Percentiles rank a stretch among this genome's conserved stretches.
These are phyloP conservation scores for Boletus tylopilopsis DNA, from an alignment of 768 basidiomycete genomes.

Conservation along the genomic window DNA sequence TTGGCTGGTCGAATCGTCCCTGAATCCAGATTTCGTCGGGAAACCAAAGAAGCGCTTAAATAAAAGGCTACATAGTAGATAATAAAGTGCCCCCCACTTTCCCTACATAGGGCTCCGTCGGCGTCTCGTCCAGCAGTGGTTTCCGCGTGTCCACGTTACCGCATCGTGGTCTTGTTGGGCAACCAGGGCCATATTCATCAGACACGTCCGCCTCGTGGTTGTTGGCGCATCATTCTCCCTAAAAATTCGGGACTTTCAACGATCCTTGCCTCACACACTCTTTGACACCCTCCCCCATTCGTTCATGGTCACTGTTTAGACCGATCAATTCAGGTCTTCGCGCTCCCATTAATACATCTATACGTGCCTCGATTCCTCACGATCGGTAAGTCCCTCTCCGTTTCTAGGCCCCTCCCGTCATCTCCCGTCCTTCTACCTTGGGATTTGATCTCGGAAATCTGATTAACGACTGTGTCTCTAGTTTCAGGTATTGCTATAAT, in stretches of 20 bases:
- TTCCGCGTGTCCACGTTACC: constrained; percentile 3
- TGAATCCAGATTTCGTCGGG: constrained; percentile 10
- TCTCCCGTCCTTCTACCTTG: constrained; percentile 5
- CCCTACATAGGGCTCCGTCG: background rate
- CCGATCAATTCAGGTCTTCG: background rate
- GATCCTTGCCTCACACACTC: constrained; percentile 2
- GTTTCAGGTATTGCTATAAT: constrained; percentile 14
- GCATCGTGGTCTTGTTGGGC: constrained; percentile 6
- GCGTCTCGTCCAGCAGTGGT: background rate
- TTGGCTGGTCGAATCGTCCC: constrained; percentile 10
- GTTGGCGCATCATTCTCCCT: constrained; percentile 7
- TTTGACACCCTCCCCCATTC: constrained; percentile 3
- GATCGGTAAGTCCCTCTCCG: constrained; percentile 21
- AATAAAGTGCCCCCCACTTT: constrained; percentile 2
- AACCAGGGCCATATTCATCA: constrained; percentile 4
- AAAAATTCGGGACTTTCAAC: constrained; percentile 12
- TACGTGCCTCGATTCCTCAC: constrained; percentile 17
- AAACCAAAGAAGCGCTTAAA: too few species aligned
- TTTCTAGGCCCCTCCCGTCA: constrained; percentile 2
- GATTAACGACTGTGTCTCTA: constrained; percentile 18
- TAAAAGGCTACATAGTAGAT: too few species aligned
- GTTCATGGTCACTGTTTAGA: constrained; percentile 19
- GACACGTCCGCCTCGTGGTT: constrained; percentile 13
- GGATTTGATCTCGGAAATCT: constrained; percentile 17
- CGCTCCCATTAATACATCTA: background rate